These are phyloP conservation scores for Lactifluus pinguis DNA, from an alignment of 768 basidiomycete species.

Conservation along the genomic window DNA sequence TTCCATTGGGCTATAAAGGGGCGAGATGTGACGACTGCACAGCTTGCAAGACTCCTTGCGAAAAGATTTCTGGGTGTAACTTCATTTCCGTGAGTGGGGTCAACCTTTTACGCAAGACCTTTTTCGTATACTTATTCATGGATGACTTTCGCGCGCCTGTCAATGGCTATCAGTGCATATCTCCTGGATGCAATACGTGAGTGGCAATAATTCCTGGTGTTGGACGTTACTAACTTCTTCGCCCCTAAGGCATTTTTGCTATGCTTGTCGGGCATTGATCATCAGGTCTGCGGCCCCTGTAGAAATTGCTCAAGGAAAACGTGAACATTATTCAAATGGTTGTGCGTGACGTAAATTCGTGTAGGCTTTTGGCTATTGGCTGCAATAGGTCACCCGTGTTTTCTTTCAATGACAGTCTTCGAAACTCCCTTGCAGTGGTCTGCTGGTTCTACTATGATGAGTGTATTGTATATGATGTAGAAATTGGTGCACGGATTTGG, in stretches of 20 bases:
- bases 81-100: constrained; percentile 44
- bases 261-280: constrained; percentile 32
- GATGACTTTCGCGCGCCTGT: background rate
- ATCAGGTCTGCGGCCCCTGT: constrained; percentile 6
- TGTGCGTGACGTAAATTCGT: too few relatives aligned
- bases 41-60: constrained; percentile 43
- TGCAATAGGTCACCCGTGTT: too few relatives aligned
- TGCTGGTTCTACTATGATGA: too few relatives aligned
- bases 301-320: background rate
- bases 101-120: background rate
- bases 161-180: constrained; percentile 34
- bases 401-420: too few relatives aligned
- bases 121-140: background rate
- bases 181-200: constrained; percentile 47
- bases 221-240: background rate
- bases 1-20: background rate
- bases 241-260: constrained; percentile 39
- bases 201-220: background rate
- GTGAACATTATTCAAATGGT: background rate
- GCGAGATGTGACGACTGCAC: background rate
- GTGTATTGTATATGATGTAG: too few relatives aligned
- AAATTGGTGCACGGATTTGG: too few relatives aligned
- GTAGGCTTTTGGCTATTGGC: too few relatives aligned
- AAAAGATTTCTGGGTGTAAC: constrained; percentile 46
- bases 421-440: too few relatives aligned